Evolutionary conservation across 2,329 filamentous ascomycete genomes (phyloP).

Genomic region (Stachybotrys echinatus): DNA sequence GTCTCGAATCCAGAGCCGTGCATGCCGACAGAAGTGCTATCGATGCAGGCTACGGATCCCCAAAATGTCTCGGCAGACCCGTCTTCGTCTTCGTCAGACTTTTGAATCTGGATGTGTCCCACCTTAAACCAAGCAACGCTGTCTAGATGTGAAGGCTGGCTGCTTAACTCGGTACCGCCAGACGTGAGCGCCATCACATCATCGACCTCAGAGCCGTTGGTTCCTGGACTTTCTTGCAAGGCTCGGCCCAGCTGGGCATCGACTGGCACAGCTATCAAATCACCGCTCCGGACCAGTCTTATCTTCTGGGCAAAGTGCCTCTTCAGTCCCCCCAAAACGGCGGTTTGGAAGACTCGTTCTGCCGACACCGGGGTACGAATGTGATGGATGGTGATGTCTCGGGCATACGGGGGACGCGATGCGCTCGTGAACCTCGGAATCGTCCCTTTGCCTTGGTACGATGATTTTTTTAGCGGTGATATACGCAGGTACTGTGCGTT

Average conservation of each 20-base stretch:
- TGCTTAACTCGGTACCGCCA: slow-evolving; percentile 19
- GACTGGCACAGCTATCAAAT: slow-evolving; percentile 83
- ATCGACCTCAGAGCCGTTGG: slow-evolving; percentile 63
- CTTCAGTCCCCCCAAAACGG: slow-evolving; percentile 81
- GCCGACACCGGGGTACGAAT: slow-evolving; percentile 85
- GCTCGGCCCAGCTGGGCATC: slow-evolving; percentile 80
- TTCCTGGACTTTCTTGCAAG: slow-evolving; percentile 64
- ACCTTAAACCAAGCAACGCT: slow-evolving; percentile 91
- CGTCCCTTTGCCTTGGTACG: slow-evolving; percentile 44
- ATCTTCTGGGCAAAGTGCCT: slow-evolving; percentile 80
- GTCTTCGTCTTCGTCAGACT: slow-evolving; percentile 49
- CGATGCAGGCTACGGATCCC: slow-evolving; percentile 82
- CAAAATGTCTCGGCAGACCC: slow-evolving; percentile 65
- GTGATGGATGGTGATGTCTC: slow-evolving; percentile 82
- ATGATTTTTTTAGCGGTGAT: slow-evolving; percentile 56
- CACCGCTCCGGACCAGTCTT: slow-evolving; percentile 78
- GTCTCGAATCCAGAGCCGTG: slow-evolving; percentile 86
- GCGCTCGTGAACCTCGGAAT: slow-evolving; percentile 51
- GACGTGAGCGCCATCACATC: slow-evolving; percentile 57
- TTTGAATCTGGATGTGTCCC: slow-evolving; percentile 61
- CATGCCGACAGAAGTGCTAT: slow-evolving; percentile 81
- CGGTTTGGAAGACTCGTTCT: slow-evolving; percentile 78
- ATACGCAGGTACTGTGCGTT: slow-evolving; percentile 74
- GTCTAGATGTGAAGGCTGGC: slow-evolving; percentile 33
- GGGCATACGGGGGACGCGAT: slow-evolving; percentile 53